These are phyloP conservation scores for Collybia sordida DNA, from an alignment of 768 basidiomycete species.

Conservation along the genomic window DNA sequence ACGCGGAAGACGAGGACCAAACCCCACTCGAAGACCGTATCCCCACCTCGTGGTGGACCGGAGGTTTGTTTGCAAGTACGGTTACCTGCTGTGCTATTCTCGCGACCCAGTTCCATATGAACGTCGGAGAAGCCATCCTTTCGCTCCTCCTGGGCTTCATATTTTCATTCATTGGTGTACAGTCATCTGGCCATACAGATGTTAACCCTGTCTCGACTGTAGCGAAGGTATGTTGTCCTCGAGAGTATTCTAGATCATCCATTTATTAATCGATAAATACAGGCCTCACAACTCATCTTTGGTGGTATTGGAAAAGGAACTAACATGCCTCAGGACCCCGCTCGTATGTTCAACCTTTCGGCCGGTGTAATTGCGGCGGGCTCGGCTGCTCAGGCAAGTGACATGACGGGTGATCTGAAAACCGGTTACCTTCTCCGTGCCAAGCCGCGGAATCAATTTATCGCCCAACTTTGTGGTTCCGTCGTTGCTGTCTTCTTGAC, in stretches of 20 bases:
- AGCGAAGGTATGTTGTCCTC: slow-evolving; percentile 37
- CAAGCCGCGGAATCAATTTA: slow-evolving; percentile 62
- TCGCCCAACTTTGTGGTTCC: slow-evolving; percentile 57
- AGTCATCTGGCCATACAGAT: slow-evolving; percentile 58
- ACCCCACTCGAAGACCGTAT: slow-evolving; percentile 56
- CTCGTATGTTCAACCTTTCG: slow-evolving; percentile 47
- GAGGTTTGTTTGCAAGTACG: slow-evolving; percentile 45
- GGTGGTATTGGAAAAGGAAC: slow-evolving; percentile 58
- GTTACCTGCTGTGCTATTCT: slow-evolving; percentile 54
- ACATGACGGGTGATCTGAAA: slow-evolving; percentile 71
- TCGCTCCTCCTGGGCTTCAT: slow-evolving; percentile 59
- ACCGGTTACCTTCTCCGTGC: slow-evolving; percentile 68
- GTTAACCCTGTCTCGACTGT: slow-evolving; percentile 63
- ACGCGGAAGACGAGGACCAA: slow-evolving; percentile 46
- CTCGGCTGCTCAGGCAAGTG: slow-evolving; percentile 55
- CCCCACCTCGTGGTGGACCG: slow-evolving; percentile 54
- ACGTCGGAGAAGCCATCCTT: slow-evolving; percentile 57
- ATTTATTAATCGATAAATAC: neutral
- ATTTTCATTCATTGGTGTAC: slow-evolving; percentile 69
- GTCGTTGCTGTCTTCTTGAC: slow-evolving; percentile 61
- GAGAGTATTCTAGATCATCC: neutral
- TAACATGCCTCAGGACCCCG: slow-evolving; percentile 28
- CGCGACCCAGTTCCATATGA: slow-evolving; percentile 53
- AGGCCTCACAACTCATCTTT: slow-evolving; percentile 64
- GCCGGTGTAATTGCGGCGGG: slow-evolving; percentile 56